Conservation (phyloP, 2,329 filamentous ascomycete genomes). For the Fonsecaea pugnacius region DNA sequence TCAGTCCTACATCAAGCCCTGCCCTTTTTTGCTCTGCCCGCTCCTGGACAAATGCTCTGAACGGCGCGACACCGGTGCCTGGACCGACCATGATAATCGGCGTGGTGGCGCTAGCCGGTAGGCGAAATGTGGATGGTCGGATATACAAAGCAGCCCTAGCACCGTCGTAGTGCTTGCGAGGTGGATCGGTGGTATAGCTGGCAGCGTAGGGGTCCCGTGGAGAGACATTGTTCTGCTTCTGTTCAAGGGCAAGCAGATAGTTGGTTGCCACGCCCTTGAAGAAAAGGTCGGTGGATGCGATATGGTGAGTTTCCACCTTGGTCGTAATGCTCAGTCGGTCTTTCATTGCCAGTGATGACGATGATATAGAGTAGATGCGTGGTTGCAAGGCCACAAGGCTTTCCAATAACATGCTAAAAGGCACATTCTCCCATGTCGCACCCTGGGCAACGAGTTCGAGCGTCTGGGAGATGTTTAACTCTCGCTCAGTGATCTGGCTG, state of each 20-base stretch:
- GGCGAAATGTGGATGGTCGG: constrained; percentile 98
- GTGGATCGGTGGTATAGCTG: not conserved
- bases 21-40: constrained; percentile 41
- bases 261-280: constrained; percentile 98
- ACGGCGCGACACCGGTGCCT: constrained; percentile 78
- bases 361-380: constrained; percentile 99
- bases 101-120: constrained; percentile 90
- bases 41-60: constrained; percentile 32
- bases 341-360: constrained; percentile 89
- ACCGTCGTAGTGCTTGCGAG: not conserved
- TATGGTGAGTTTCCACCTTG: constrained; percentile 76
- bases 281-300: constrained; percentile 74
- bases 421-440: constrained; percentile 78
- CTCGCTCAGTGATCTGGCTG: constrained; percentile 76
- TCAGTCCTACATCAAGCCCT: constrained; percentile 45
- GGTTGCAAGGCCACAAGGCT: constrained; percentile 92
- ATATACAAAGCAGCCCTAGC: constrained; percentile 90
- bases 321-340: constrained; percentile 94
- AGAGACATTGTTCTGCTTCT: not conserved
- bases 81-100: constrained; percentile 95
- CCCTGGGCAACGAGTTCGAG: constrained; percentile 70
- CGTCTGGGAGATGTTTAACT: constrained; percentile 86
- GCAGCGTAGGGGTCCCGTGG: not conserved
- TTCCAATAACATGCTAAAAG: constrained; percentile 94
- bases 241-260: constrained; percentile 73